phyloP scores from a whole-genome alignment of 1,139 yeast genomes.

The Saccharomyces pastorianus region DNA sequence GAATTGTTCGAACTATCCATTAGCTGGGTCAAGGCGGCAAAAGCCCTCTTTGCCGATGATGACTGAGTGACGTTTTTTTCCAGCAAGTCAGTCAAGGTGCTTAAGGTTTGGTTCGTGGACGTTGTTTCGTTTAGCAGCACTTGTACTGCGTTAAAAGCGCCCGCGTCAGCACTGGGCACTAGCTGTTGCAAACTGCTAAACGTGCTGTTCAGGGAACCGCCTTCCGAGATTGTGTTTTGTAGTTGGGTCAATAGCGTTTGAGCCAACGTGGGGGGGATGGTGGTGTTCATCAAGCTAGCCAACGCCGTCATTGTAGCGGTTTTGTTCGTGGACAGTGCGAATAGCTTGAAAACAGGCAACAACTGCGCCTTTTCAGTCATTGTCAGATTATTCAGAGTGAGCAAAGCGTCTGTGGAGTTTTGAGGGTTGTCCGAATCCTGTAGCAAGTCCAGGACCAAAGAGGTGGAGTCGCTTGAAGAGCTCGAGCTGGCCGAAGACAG shows the following conservation, averaged over 20 bases:
- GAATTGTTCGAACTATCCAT: slow-evolving; percentile 16
- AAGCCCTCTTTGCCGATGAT: slow-evolving; percentile 18
- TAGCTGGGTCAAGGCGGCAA: slow-evolving; percentile 17
- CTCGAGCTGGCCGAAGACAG: slow-evolving; percentile 11
- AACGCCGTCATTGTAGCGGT: slow-evolving; percentile 27
- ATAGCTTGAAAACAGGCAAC: slow-evolving; percentile 23
- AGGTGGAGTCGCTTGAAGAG: slow-evolving; percentile 13
- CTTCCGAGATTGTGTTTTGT: slow-evolving; percentile 4
- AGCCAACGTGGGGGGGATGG: slow-evolving; percentile 21
- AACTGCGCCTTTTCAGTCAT: slow-evolving; percentile 21
- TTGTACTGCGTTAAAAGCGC: slow-evolving; percentile 7
- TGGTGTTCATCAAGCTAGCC: slow-evolving; percentile 24
- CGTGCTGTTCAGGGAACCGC: slow-evolving; percentile 3
- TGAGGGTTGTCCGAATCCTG: slow-evolving; percentile 23
- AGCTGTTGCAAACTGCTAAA: slow-evolving; percentile 5
- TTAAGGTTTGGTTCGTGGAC: slow-evolving; percentile 18
- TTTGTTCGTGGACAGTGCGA: slow-evolving; percentile 23
- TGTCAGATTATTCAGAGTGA: slow-evolving; percentile 17
- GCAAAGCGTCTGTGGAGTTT: slow-evolving; percentile 20
- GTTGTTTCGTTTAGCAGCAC: slow-evolving; percentile 12
- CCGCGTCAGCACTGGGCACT: slow-evolving; percentile 4
- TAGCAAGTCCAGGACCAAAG: slow-evolving; percentile 19
- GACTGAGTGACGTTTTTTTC: slow-evolving; percentile 23
- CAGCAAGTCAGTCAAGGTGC: slow-evolving; percentile 17
- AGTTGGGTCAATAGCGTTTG: slow-evolving; percentile 19